A percentile compares a stretch with the other conserved stretches of the same genome.
Evolutionary conservation across 192 early-diverging fungal species (phyloP).

Genomic region (Polychytrium aggregatum): DNA sequence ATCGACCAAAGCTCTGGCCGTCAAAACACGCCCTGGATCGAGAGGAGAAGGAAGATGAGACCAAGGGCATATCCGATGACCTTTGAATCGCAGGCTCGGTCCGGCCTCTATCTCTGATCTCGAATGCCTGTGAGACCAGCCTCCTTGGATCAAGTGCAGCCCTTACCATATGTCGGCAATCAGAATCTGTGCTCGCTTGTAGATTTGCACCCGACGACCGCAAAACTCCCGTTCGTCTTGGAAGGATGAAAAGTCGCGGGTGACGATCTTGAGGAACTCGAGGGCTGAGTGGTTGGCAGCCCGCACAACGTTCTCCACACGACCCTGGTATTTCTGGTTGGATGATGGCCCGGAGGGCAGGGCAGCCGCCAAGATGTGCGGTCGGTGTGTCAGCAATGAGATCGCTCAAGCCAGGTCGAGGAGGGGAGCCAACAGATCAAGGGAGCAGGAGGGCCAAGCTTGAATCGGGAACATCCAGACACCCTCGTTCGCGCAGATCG

Average conservation of each 20-base stretch:
- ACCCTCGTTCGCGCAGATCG: background rate
- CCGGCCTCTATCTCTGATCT: too few relatives aligned
- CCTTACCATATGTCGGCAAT: conserved; percentile 78
- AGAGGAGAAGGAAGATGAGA: too few relatives aligned
- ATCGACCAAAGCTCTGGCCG: conserved; percentile 42
- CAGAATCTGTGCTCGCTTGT: conserved; percentile 76
- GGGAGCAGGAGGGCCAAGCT: too few relatives aligned
- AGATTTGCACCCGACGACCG: conserved; percentile 40
- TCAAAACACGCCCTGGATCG: conserved; percentile 86
- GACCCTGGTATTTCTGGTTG: conserved; percentile 51
- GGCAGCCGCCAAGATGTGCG: too few relatives aligned
- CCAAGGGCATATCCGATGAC: too few relatives aligned
- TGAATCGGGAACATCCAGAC: background rate
- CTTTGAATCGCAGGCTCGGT: too few relatives aligned
- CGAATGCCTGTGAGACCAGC: too few relatives aligned
- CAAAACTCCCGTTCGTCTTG: conserved; percentile 1
- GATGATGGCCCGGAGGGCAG: too few relatives aligned
- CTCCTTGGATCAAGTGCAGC: too few relatives aligned
- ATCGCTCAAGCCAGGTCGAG: too few relatives aligned
- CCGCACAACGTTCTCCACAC: conserved; percentile 46
- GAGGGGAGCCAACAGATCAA: too few relatives aligned
- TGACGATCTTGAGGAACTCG: conserved; percentile 25
- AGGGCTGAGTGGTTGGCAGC: conserved; percentile 39
- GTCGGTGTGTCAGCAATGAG: too few relatives aligned
- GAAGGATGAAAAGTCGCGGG: conserved; percentile 4